Evolutionary conservation across 2,329 filamentous ascomycete species (phyloP).

Genomic region (Didymella glomerata): DNA sequence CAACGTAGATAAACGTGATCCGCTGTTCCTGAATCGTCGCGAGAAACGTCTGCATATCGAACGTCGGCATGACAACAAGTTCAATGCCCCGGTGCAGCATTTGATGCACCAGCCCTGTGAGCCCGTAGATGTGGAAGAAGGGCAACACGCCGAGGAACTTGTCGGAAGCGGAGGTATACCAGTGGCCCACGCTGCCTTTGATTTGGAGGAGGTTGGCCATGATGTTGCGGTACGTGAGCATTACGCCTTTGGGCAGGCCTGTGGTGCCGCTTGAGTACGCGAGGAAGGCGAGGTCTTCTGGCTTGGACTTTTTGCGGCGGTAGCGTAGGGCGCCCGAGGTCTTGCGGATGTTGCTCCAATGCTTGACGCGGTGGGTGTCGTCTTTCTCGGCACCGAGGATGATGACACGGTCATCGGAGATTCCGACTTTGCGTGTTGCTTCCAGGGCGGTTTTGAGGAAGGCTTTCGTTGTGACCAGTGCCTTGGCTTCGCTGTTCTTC

Average conservation of each 20-base stretch:
- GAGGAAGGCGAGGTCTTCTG: constrained; percentile 80
- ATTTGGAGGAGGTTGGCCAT: constrained; percentile 77
- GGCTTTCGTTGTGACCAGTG: constrained; percentile 74
- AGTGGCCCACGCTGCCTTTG: constrained; percentile 87
- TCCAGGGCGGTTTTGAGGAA: constrained; percentile 70
- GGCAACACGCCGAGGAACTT: constrained; percentile 80
- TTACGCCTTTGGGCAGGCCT: constrained; percentile 56
- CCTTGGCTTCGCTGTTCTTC: constrained; percentile 76
- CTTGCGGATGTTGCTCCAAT: constrained; percentile 75
- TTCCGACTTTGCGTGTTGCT: constrained; percentile 73
- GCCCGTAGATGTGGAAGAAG: constrained; percentile 90
- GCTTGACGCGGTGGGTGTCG: constrained; percentile 65
- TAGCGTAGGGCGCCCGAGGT: constrained; percentile 66
- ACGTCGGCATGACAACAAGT: constrained; percentile 76
- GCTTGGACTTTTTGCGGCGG: constrained; percentile 65
- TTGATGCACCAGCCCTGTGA: constrained; percentile 75
- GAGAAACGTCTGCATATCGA: constrained; percentile 82
- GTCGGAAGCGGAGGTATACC: constrained; percentile 68
- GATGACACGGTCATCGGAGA: constrained; percentile 75
- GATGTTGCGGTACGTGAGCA: constrained; percentile 55
- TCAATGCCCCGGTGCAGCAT: constrained; percentile 71
- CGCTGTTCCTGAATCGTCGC: constrained; percentile 74
- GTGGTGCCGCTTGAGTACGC: constrained; percentile 62
- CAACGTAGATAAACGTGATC: constrained; percentile 80
- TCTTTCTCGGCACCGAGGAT: constrained; percentile 75